phyloP scores from a whole-genome alignment of 2,329 filamentous ascomycete species.

The Phyllosticta citrichinensis region DNA sequence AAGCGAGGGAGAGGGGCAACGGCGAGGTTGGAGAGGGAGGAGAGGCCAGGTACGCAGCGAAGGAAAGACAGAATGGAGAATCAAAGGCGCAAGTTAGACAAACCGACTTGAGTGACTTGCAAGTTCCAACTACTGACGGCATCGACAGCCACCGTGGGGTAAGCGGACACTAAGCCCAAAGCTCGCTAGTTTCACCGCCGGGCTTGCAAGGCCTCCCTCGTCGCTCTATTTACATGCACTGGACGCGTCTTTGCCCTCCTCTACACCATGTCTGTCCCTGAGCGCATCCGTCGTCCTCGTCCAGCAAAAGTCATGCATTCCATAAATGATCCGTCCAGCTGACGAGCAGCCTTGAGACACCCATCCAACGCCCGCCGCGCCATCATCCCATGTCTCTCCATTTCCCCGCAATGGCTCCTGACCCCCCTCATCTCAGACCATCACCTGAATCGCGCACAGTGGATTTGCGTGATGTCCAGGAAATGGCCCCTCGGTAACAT shows the following conservation, averaged over 20 bases:
- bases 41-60: neutral
- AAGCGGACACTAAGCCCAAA: neutral
- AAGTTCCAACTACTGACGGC: neutral
- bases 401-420: neutral
- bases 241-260: neutral
- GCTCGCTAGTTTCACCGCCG: neutral
- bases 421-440: neutral
- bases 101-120: neutral
- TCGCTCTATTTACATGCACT: neutral
- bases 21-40: neutral
- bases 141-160: neutral
- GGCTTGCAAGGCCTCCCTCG: neutral
- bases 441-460: slow-evolving; percentile 4
- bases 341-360: neutral
- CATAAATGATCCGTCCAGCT: neutral
- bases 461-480: neutral
- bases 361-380: neutral
- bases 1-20: neutral
- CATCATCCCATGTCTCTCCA: neutral
- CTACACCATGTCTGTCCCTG: neutral
- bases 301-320: neutral
- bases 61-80: neutral
- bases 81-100: neutral
- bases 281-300: no score
- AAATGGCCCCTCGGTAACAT: slow-evolving; percentile 3